Evolutionary conservation across 1,284 basidiomycete genomes (phyloP), one percentile per base, ranked within the genome.

Genomic region (Marasmius fiardii): DNA sequence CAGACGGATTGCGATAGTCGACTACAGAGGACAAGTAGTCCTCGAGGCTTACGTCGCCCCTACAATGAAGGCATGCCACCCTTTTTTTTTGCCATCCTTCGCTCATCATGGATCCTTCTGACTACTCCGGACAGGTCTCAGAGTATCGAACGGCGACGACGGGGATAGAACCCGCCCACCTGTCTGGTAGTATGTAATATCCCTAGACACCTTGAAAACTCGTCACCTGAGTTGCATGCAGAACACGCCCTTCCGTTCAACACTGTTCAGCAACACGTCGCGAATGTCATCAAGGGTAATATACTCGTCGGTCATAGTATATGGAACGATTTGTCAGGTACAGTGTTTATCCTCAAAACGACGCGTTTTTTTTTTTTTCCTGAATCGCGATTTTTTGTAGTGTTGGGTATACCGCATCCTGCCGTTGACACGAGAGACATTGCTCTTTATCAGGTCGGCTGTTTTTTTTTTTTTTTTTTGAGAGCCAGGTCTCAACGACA

Each of bases 381-480:
- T 48, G 59, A 53, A 28, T 57, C 41, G n/a, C 3, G 51, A 52
- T 37, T 50, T 55, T 51, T 50, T 60, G 45, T 28, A 89, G 90
- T 92, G 20, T 77, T 92, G 52, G 90, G 90, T n/a, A 83, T 92
- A 58, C 85, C 88, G 12, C 90, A 92, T 69, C 81, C 83, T 23
- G 88, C 89, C 10, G 83, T 86, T n/a, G 76, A 78, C 51, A 92
- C 90, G n/a, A 81, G 90, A 54, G 90, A 92, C 63, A 86, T 90
- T 43, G 90, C 83, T 2, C 71, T 92, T 31, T 92, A 90, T 70
- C 82, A 85, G 67, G 78, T 79, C 61, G 41, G 64, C 58, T 4
- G 7, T 34, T 51, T 34, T 56, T 56, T 52, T 23, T 51, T 28
- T 52, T 49, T 54, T 59, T 55, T 58, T 52, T 55, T 44, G 53